These are phyloP conservation scores for Lactarius trivialis DNA, from an alignment of 768 basidiomycete species.

Conservation along the genomic window DNA sequence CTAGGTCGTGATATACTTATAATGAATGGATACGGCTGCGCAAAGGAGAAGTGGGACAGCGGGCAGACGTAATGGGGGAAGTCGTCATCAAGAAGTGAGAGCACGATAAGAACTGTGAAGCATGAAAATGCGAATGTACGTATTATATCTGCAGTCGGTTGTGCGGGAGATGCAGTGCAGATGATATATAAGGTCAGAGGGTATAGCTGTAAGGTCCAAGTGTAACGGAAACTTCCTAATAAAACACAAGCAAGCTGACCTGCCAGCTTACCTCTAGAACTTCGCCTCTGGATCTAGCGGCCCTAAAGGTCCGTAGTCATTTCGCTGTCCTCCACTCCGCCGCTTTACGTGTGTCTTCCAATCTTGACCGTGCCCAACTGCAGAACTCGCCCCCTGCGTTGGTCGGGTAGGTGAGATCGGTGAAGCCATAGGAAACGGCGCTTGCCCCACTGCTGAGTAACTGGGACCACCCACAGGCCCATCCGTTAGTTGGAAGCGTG, in stretches of 20 bases:
- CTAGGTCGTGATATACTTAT: constrained; percentile 21
- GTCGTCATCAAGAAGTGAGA: constrained; percentile 12
- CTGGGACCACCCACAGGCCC: constrained; percentile 24
- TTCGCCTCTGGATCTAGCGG: constrained; percentile 33
- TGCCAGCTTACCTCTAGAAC: constrained; percentile 22
- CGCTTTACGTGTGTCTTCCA: constrained; percentile 38
- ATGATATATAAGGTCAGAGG: constrained; percentile 13
- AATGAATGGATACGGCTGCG: constrained; percentile 16
- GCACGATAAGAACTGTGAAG: constrained; percentile 11
- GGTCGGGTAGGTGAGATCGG: constrained; percentile 30
- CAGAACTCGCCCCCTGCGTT: constrained; percentile 33
- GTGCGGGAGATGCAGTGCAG: constrained; percentile 10
- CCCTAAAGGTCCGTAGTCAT: constrained; percentile 44
- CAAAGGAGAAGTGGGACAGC: constrained; percentile 1
- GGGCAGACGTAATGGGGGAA: not conserved
- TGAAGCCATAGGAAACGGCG: constrained; percentile 25
- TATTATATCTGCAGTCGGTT: constrained; percentile 15
- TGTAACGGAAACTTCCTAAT: constrained; percentile 6
- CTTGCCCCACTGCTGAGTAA: constrained; percentile 16
- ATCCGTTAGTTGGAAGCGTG: constrained; percentile 62
- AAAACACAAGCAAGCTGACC: constrained; percentile 17
- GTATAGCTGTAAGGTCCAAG: constrained; percentile 18
- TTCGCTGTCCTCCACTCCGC: constrained; percentile 33
- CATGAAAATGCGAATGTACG: constrained; percentile 14
- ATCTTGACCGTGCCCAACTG: constrained; percentile 27